phyloP scores from a whole-genome alignment of 345 rosid species.

The Geranium rotundifolium region DNA sequence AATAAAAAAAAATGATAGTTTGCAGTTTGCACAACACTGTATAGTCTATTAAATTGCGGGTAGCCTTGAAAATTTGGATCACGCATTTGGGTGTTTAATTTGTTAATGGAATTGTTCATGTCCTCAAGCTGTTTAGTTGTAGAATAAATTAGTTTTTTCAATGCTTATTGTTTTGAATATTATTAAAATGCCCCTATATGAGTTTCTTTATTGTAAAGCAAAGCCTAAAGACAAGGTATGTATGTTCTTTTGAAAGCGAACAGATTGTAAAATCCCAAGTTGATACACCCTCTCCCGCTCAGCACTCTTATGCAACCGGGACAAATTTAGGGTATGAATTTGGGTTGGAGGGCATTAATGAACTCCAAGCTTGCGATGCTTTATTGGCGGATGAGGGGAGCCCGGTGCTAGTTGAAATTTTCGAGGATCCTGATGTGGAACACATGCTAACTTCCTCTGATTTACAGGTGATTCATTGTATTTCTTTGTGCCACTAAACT shows the following conservation, averaged over 20 bases:
- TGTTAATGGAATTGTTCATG: not conserved
- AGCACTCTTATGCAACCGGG: not conserved
- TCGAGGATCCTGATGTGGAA: not conserved
- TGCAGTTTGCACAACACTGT: not conserved
- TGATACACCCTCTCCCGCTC: not conserved
- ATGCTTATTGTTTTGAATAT: not conserved
- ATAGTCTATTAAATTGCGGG: not conserved
- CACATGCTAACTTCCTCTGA: not conserved
- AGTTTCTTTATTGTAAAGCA: not conserved
- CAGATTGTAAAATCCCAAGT: not conserved
- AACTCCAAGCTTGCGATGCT: not conserved
- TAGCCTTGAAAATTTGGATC: not conserved
- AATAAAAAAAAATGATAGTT: not conserved
- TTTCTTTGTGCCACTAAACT: not conserved
- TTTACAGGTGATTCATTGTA: not conserved
- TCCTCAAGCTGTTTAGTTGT: not conserved
- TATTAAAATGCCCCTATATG: not conserved
- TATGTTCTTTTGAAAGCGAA: no score
- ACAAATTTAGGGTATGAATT: not conserved
- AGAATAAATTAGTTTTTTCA: no score
- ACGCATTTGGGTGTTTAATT: no score
- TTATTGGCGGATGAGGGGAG: not conserved
- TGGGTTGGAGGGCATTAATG: not conserved
- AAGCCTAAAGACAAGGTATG: not conserved
- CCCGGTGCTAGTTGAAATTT: not conserved